A percentile compares a stretch with the other conserved stretches of the same genome.
These are phyloP conservation scores for Magnaporthales sp. DNA, from an alignment of 2,329 filamentous ascomycete species.

Conservation along the genomic window DNA sequence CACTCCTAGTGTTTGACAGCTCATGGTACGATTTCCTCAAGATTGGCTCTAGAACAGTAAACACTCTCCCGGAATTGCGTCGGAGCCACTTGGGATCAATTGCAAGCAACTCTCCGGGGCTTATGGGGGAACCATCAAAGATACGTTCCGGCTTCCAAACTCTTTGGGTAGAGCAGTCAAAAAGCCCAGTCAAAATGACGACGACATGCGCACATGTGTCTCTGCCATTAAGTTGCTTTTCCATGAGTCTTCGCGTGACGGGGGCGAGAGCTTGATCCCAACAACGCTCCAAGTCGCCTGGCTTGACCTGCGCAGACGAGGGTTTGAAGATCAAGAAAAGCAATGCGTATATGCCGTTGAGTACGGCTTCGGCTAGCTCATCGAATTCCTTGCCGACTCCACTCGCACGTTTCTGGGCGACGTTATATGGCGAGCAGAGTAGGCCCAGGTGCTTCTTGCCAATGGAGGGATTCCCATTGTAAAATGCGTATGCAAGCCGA, in stretches of 20 bases:
- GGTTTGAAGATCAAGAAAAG: conserved; percentile 70
- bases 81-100: conserved; percentile 85
- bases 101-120: conserved; percentile 68
- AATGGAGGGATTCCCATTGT: conserved; percentile 51
- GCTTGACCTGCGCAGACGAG: conserved; percentile 30
- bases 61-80: conserved; percentile 56
- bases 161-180: conserved; percentile 48
- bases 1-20: conserved; percentile 50
- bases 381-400: conserved; percentile 41
- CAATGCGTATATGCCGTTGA: conserved; percentile 70
- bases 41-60: conserved; percentile 51
- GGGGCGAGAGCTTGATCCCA: conserved; percentile 70
- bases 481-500: conserved; percentile 67
- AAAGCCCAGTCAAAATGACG: conserved; percentile 63
- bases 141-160: conserved; percentile 71
- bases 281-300: conserved; percentile 59
- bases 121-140: conserved; percentile 47
- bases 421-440: conserved; percentile 55
- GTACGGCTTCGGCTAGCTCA: conserved; percentile 44
- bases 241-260: conserved; percentile 51
- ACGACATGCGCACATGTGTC: conserved; percentile 51
- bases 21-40: conserved; percentile 54
- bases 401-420: conserved; percentile 54
- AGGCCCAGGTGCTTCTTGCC: conserved; percentile 39
- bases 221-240: conserved; percentile 26